Conservation (phyloP, 2,329 filamentous ascomycete genomes). For the Ophiostoma sp. region DNA sequence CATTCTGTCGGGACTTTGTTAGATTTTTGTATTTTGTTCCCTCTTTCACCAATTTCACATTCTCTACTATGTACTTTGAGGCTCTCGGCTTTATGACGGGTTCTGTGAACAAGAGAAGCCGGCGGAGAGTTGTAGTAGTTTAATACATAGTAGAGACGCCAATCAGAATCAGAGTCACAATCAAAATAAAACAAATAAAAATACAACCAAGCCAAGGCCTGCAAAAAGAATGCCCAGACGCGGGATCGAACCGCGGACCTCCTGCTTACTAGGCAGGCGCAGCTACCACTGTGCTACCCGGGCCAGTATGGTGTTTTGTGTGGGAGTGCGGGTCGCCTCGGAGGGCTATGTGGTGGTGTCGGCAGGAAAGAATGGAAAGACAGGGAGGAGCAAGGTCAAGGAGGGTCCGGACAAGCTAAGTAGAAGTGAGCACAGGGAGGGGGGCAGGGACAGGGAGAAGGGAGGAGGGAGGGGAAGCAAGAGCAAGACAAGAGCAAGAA, state of each 20-base stretch:
- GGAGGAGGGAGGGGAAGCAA: not conserved
- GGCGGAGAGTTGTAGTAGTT: too few species aligned
- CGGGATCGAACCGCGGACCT: conserved; percentile 14
- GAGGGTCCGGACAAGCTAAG: too few species aligned
- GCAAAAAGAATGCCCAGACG: conserved; percentile 9
- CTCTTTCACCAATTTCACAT: not conserved
- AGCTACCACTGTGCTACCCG: conserved; percentile 15
- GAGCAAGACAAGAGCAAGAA: too few species aligned
- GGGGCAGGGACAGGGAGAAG: not conserved
- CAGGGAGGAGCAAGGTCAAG: too few species aligned
- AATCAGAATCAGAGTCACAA: too few species aligned
- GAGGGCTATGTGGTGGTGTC: not conserved
- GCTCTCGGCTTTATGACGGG: too few species aligned
- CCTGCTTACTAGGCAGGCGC: conserved; percentile 15
- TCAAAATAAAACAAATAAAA: not conserved
- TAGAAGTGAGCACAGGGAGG: too few species aligned
- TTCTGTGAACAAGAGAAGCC: too few species aligned
- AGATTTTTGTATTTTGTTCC: not conserved
- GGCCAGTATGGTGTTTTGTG: not conserved
- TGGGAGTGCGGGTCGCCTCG: not conserved
- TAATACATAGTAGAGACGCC: too few species aligned
- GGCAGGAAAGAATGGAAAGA: too few species aligned
- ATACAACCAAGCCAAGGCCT: not conserved
- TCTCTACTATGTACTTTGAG: too few species aligned
- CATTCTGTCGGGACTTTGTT: not conserved